Evolutionary conservation across 2,329 filamentous ascomycete genomes (phyloP), one percentile per base, ranked within the genome.

Genomic region (Colletotrichum sojae): DNA sequence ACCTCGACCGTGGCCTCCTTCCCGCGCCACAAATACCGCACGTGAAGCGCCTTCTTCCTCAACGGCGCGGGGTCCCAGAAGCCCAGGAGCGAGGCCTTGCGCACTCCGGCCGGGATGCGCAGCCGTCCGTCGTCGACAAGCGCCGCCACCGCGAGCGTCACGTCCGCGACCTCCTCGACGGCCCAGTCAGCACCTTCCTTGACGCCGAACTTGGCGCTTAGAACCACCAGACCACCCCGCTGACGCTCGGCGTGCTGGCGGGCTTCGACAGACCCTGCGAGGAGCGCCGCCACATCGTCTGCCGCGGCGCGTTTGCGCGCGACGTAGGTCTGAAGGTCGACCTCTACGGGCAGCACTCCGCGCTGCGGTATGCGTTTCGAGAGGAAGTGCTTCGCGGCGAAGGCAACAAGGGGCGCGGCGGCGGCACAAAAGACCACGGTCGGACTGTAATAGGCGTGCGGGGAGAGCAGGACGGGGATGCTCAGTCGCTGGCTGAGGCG

Each of bases 51-150:
- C 79, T 87, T 87, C 20, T 77, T 78, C 43, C 75, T 74, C 40
- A 74, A 74, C 5, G 84, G 85, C 13, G 80, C 81, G 16, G 85
- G 85, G 63, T 87, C 85, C 82, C 84, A 86, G 73, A 87, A 87
- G 1, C 85, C 85, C 0, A 84, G 76, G 31, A 87, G 72, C 43
- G 80, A 77, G 52, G 78, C 80, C 78, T 86, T 85, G 58, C 78
- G 73, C 59, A 85, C 73, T 0, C 83, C 82, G 3, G 64, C 63
- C 0, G 83, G 83, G 43, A 85, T 83, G 4, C 74, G 64, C 13
- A 86, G 69, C 51, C 73, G 68, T 5, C 78, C 75, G 3, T 77
- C 76, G 63, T 82, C 78, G 40, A 86, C 78, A 43, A 86, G 74
- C n/a, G 83, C 83, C 16, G 82, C 81, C 31, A 86, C 72, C 4